Evolutionary conservation across 2,329 filamentous ascomycete species (phyloP).

Genomic region (Cercospora brassicicola): DNA sequence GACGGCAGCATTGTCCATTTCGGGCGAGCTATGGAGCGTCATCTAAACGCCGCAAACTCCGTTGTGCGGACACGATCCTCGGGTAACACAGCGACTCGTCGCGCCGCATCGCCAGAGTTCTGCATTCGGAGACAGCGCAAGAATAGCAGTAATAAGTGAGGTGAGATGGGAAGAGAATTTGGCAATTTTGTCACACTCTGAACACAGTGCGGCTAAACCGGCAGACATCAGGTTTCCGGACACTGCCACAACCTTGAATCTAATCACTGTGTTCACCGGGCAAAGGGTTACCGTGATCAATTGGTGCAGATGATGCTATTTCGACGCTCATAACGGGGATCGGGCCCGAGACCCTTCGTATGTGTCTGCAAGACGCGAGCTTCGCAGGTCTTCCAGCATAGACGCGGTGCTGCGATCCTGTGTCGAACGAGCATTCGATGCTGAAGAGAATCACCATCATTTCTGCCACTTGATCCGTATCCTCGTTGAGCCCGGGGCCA

Average conservation of each 20-base stretch:
- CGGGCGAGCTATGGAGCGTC: not conserved
- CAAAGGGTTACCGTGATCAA: not conserved
- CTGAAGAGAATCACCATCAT: not conserved
- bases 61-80: not conserved
- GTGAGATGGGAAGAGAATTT: not conserved
- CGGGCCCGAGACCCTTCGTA: not conserved
- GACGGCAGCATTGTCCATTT: not conserved
- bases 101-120: not conserved
- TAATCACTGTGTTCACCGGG: not conserved
- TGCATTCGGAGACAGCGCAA: not conserved
- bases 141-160: not conserved
- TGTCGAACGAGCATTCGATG: not conserved
- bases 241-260: not conserved
- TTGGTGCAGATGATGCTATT: not conserved
- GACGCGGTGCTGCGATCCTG: not conserved
- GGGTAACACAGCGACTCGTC: not conserved
- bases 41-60: not conserved
- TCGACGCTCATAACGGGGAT: not conserved
- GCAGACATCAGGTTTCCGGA: not conserved
- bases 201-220: not conserved
- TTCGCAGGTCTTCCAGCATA: not conserved
- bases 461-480: not conserved
- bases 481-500: not conserved
- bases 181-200: not conserved
- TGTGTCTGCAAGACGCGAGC: not conserved